phyloP scores from a whole-genome alignment of 225 moss, liverwort and hornwort genomes.

The Polytrichum commune region DNA sequence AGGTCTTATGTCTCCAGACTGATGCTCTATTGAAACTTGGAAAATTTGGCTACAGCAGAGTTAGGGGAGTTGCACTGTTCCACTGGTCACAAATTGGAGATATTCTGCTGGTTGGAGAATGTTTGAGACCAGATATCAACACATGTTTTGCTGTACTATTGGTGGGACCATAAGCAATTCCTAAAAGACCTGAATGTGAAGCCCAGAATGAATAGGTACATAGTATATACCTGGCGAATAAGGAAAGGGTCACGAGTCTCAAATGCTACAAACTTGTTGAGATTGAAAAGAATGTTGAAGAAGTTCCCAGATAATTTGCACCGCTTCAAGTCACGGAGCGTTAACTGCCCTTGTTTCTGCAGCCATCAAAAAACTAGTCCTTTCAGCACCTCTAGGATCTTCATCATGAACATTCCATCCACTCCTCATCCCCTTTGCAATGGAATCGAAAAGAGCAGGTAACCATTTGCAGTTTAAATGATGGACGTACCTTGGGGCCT shows the following conservation, averaged over 20 bases:
- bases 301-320: slow-evolving; percentile 97
- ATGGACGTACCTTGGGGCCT: slow-evolving; percentile 68
- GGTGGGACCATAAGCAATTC: too few relatives aligned
- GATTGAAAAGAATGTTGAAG: slow-evolving; percentile 96
- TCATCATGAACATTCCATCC: not conserved
- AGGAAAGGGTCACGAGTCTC: slow-evolving; percentile 98
- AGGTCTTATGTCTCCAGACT: too few relatives aligned
- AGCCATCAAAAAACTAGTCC: not conserved
- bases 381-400: not conserved
- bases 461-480: not conserved
- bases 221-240: slow-evolving; percentile 77
- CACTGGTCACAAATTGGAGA: too few relatives aligned
- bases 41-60: too few relatives aligned
- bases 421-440: not conserved
- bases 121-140: too few relatives aligned
- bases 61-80: too few relatives aligned
- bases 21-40: too few relatives aligned
- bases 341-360: slow-evolving; percentile 93
- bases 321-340: slow-evolving; percentile 90
- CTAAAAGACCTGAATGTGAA: too few relatives aligned
- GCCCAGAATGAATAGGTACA: not conserved
- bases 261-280: slow-evolving; percentile 98
- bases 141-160: too few relatives aligned
- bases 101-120: too few relatives aligned
- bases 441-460: not conserved